Base-by-base conservation (phyloP, 2,329 filamentous ascomycete genomes). In the Botrytis byssoidea region DNA sequence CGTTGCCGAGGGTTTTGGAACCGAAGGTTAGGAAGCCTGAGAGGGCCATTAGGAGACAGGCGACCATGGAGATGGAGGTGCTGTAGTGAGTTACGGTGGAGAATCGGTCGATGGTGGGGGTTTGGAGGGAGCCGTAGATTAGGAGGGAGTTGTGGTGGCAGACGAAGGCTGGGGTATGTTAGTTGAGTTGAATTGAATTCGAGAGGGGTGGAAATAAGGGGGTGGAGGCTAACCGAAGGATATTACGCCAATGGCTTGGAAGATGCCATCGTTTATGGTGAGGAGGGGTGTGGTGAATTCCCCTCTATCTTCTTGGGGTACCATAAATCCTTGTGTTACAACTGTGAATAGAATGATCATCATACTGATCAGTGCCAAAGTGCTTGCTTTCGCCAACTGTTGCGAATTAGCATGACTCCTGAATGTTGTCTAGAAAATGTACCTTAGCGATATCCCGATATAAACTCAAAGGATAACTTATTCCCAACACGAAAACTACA, bases 361-460 rank as follows among this genome's bases (percentile, higher is more conserved):
- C 96, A 99, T 99, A 85, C 94, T 97, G 77, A 98, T 87, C 73
- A 99, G 88, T 42, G 96, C 96, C 79, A 98, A 86, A 14, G 95
- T 96, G 80, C 94, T 98, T 79, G 96, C 96, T 88, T 97, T 98
- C 65, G 96, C 94, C 81, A 99, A 87, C 94, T 97, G 82, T 71
- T 40, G 6, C 14, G 4, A 32, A 29, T 70, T 40, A 71, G 64
- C 44, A 37, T 42, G 40, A 8, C 29, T 35, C 4, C 16, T 59
- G 16, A 10, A 59, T n/a, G 9, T 22, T 3, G 29, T 32, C 8
- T 1, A n/a, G 22, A 29, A 32, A 25, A 77, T 86, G 80, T 83
- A 95, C 93, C 91, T 98, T 98, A 73, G 96, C 92, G 84, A 99
- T 99, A 83, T 99, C 96, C 79, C 96, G 88, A 84, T 99, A 99